Conservation (phyloP, 192 early-diverging fungal genomes). For the Geranomyces variabilis region DNA sequence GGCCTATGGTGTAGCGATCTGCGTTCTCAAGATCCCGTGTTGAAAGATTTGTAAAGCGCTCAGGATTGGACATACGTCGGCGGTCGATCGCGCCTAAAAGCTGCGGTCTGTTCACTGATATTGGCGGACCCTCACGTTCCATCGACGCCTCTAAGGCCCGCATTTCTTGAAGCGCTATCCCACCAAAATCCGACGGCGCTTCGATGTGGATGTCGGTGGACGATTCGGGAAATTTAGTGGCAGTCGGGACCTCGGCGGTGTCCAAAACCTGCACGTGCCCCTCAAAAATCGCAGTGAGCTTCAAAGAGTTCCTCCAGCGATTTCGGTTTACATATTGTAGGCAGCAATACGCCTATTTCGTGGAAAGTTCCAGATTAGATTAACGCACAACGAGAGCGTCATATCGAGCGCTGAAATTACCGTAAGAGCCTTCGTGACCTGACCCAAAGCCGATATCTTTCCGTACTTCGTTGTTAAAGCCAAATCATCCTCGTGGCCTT, state of each 20-base stretch:
- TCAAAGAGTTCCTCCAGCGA: constrained; percentile 35
- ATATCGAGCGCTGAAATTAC: background rate
- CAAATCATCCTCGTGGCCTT: constrained; percentile 36
- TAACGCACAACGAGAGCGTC: background rate
- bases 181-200: background rate
- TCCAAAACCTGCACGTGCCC: constrained; percentile 25
- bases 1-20: background rate
- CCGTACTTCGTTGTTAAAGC: background rate
- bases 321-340: constrained; percentile 45
- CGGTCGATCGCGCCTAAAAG: constrained; percentile 16
- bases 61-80: constrained; percentile 35
- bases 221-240: background rate
- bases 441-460: constrained; percentile 37
- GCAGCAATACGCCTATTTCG: constrained; percentile 40
- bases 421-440: constrained; percentile 39
- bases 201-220: background rate
- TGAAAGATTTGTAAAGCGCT: background rate
- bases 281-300: constrained; percentile 40
- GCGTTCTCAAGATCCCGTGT: constrained; percentile 21
- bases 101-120: background rate
- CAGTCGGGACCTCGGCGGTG: background rate
- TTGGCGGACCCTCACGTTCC: background rate
- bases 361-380: background rate
- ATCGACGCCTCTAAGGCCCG: background rate
- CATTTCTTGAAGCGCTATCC: background rate